Evolutionary conservation across 192 early-diverging fungal species (phyloP), one percentile per base, ranked within the genome.

Genomic region (Coemansia sp.): DNA sequence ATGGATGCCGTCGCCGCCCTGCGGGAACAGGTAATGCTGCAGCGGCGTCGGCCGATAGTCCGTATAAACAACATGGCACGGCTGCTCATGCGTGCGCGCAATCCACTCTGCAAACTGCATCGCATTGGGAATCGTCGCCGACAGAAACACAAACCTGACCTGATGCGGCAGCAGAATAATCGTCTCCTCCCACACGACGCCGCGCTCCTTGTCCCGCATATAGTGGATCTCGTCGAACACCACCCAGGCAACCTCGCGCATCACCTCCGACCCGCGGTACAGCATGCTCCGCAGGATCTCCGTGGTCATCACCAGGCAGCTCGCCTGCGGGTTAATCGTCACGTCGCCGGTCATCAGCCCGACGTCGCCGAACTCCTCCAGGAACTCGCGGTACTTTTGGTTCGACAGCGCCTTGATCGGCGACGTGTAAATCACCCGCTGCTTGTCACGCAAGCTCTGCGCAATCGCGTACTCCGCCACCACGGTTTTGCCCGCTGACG

Each of bases 101-200:
- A 98, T 95, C 97, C 97, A 98, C 82, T 97, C 90, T 24, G 97
- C 95, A 84, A 98, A 98, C 71, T 98, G 91, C 88, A 95, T 91
- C 9, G 97, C 94, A 61, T 98, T 98, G 28, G 97, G 97, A 65
- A 98, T 98, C 11, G 97, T 98, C 36, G 95, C 97, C 6, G 97
- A 98, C 49, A 98, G 83, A 66, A 98, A 96, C 25, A 95, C 95
- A 79, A 89, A 91, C 55, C 89, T 90, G 27, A 96, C 93, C 45
- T 91, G 89, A 67, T 92, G 89, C 34, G 97, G 97, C 51, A 98
- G 67, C 67, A 98, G 74, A 63, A 98, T 97, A 48, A 98, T 87
- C 0, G 95, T 95, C 82, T 98, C 97, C 73, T 98, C 97, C 97
- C 97, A 98, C 0, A 98, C 97, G 4, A 98, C 97, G 60, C 97